Percentiles rank a stretch among this genome's conserved stretches.
These are phyloP conservation scores for Calonectria pseudoturangicola DNA, from an alignment of 2,329 filamentous ascomycete genomes.

Conservation along the genomic window DNA sequence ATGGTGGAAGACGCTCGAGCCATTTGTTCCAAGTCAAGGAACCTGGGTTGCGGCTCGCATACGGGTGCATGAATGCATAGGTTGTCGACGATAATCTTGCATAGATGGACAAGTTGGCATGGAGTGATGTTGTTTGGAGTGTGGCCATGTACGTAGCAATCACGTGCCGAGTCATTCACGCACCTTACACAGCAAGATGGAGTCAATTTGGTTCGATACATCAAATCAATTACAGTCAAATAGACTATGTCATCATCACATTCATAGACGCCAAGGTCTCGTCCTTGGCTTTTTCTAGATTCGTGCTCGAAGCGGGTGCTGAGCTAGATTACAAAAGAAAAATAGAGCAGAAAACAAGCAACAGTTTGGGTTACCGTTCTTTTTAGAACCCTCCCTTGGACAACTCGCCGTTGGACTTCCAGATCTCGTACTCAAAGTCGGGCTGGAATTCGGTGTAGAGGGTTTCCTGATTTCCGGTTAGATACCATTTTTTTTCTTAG, in stretches of 20 bases:
- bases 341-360: conserved; percentile 11
- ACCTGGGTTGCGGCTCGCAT: not conserved
- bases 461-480: conserved; percentile 46
- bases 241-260: conserved; percentile 24
- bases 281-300: conserved; percentile 25
- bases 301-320: conserved; percentile 18
- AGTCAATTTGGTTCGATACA: not conserved
- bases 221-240: conserved; percentile 3
- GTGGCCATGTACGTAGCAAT: not conserved
- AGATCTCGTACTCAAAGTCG: conserved; percentile 56
- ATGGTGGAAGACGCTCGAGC: conserved; percentile 5
- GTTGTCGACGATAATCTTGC: not conserved
- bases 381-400: conserved; percentile 40
- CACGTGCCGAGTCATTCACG: not conserved
- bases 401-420: conserved; percentile 52
- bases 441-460: conserved; percentile 57
- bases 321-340: conserved; percentile 25
- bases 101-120: not conserved
- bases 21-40: not conserved
- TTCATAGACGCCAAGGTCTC: not conserved
- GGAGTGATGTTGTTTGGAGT: not conserved
- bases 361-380: too few species aligned
- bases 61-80: not conserved
- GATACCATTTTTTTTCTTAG: too few species aligned
- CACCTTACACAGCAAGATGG: not conserved